Base-by-base conservation (phyloP, 495 filamentous ascomycete species). In the Hypomontagnella submonticulosa region DNA sequence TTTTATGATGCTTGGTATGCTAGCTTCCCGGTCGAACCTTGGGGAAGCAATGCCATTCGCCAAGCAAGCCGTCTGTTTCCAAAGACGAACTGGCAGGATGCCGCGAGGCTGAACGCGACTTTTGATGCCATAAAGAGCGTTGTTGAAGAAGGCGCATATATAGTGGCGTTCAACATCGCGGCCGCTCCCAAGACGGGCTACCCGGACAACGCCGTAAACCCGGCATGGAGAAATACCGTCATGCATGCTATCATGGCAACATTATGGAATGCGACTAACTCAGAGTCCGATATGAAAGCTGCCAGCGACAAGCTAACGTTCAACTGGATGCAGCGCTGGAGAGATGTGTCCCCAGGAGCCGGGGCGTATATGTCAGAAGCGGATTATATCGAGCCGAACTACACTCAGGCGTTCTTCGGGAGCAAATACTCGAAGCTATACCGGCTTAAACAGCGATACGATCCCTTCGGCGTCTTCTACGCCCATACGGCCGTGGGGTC, bases 361-460 rank as follows among this genome's bases (percentile, higher is more conserved):
- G 79, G 79, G 1, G 73, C 74, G 1, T 81, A 81, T 61, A 66
- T 81, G 33, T 73, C 68, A 19, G 79, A 84, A 73, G 77, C 73
- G 19, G 84, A 88, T 66, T 75, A 83, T 46, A 74, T 79, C 33
- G 84, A 88, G 61, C 85, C 86, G 0, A 68, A 87, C 61, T 88
- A 81, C 74, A 80, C 87, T 66, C 75, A 84, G 71, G 74, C 80
- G 0, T 89, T 87, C 74, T 89, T 80, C 57, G 86, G 75, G 10
- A 57, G 13, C 11, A 79, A 79, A 33, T 85, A 83, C 49, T 46
- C 61, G 0, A 71, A 63, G 2, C 63, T 85, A 32, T 74, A 77
- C 16, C 49, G 46, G 13, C 75, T 85, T 44, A 87, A 87, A 75
- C 69, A 77, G 58, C 74, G 69, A 37, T 79, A 77, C 47, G 84